Percentiles rank a stretch among this genome's conserved stretches.
phyloP scores from a whole-genome alignment of 2,329 filamentous ascomycete genomes.

The Botryotinia convoluta region DNA sequence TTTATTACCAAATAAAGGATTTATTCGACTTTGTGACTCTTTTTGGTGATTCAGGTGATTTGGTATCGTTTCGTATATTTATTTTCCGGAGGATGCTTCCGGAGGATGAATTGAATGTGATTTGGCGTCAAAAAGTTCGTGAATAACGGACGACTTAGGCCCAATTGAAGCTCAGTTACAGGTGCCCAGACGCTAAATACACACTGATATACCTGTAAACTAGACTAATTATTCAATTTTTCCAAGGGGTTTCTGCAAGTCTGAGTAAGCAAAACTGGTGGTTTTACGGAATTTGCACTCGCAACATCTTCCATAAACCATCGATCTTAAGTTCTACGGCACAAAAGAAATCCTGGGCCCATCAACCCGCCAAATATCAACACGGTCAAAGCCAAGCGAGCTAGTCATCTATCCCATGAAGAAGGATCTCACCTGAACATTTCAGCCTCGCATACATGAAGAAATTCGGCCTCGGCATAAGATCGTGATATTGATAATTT shows the following conservation, averaged over 20 bases:
- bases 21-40: background rate
- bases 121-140: background rate
- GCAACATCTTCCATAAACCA: background rate
- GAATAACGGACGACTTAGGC: background rate
- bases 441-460: conserved; percentile 5
- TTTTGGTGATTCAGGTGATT: background rate
- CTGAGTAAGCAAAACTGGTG: background rate
- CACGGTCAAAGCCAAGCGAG: background rate
- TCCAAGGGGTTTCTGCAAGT: background rate
- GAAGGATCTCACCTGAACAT: conserved; percentile 16
- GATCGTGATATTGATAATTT: background rate
- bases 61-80: background rate
- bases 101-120: background rate
- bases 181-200: background rate
- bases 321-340: background rate
- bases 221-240: background rate
- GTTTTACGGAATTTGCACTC: background rate
- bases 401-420: background rate
- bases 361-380: background rate
- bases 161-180: background rate
- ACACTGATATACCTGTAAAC: background rate
- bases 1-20: background rate
- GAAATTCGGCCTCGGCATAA: conserved; percentile 9
- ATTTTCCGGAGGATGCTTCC: background rate
- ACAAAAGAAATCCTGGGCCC: background rate